phyloP scores from a whole-genome alignment of 371 early-diverging fungal species.

The Choanephora cucurbitarum region DNA sequence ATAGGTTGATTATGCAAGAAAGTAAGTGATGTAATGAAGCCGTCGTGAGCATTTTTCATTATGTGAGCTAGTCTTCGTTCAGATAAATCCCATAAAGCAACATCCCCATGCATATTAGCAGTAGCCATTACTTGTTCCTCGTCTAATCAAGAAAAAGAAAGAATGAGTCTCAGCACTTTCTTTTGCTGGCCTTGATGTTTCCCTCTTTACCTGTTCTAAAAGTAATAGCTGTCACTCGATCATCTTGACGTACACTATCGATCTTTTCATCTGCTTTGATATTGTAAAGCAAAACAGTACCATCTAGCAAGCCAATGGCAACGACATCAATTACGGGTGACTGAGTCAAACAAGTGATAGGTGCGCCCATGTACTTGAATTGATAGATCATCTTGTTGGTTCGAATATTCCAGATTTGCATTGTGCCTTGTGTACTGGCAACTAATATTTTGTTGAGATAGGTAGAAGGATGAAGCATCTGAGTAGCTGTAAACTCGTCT shows the following conservation, averaged over 20 bases:
- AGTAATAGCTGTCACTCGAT: constrained; percentile 82
- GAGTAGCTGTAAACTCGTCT: constrained; percentile 69
- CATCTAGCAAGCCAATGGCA: constrained; percentile 88
- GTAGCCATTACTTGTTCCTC: constrained; percentile 88
- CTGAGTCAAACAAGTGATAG: constrained; percentile 80
- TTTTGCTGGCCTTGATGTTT: no score
- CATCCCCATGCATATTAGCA: constrained; percentile 82
- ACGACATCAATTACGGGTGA: constrained; percentile 93
- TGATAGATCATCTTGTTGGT: constrained; percentile 80
- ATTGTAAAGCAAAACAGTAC: constrained; percentile 83
- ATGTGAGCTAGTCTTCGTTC: constrained; percentile 72
- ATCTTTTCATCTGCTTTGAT: constrained; percentile 75
- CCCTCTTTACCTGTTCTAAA: constrained; percentile 78
- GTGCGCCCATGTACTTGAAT: constrained; percentile 72
- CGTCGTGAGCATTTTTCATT: constrained; percentile 84
- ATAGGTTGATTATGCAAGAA: constrained; percentile 87
- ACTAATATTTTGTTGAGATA: constrained; percentile 95
- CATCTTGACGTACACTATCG: constrained; percentile 80
- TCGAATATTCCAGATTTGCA: constrained; percentile 94
- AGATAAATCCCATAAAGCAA: constrained; percentile 92
- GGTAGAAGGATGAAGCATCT: constrained; percentile 90
- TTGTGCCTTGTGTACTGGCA: constrained; percentile 80
- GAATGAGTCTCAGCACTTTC: no score
- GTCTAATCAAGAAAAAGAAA: constrained; percentile 41
- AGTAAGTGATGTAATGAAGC: constrained; percentile 69